Base-by-base conservation (phyloP, 2,329 filamentous ascomycete species). In the Hypoxylon sp. region DNA sequence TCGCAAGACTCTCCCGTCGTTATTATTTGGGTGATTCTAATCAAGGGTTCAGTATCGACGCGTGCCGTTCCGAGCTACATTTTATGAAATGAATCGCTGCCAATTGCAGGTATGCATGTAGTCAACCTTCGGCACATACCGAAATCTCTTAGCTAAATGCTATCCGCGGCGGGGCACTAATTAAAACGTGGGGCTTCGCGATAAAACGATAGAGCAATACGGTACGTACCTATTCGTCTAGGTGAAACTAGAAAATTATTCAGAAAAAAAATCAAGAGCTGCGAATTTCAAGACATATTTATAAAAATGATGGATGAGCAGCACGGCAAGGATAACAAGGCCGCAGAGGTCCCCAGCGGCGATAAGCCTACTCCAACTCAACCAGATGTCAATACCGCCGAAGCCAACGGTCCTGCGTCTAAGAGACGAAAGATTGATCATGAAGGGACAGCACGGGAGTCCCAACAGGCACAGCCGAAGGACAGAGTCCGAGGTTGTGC, bases 341-440 rank as follows among this genome's bases (percentile, higher is more conserved):
- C 48, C 13, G 2, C 21, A 2, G 27, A 48, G 29, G 37, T 42
- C 10, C 47, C 48, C 42, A 57, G 60, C 45, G 49, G 50, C 24
- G 51, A 64, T 35, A 26, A 15, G 42, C 49, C 48, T 46, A 15
- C 33, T 40, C 21, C 13, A 43, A 46, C 10, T 37, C 38, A 43
- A 23, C 38, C 42, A 37, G 49, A 70, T n/a, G n/a, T n/a, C n/a
- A n/a, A n/a, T 58, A 58, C 61, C 18, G 58, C 61, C 40, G 71
- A 74, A 46, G 72, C 69, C 10, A 72, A 74, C 48, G 77, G 75
- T 64, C 79, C 81, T 56, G 79, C 83, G 33, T 74, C 81, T 48
- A 90, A 90, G 76, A 82, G 84, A 68, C 77, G 82, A 64, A 89
- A 83, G 74, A 71, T 84, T 48, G 79, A 83, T 24, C 70, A 72